Conservation (phyloP, 768 basidiomycete species). For the Auricularia cornea region DNA sequence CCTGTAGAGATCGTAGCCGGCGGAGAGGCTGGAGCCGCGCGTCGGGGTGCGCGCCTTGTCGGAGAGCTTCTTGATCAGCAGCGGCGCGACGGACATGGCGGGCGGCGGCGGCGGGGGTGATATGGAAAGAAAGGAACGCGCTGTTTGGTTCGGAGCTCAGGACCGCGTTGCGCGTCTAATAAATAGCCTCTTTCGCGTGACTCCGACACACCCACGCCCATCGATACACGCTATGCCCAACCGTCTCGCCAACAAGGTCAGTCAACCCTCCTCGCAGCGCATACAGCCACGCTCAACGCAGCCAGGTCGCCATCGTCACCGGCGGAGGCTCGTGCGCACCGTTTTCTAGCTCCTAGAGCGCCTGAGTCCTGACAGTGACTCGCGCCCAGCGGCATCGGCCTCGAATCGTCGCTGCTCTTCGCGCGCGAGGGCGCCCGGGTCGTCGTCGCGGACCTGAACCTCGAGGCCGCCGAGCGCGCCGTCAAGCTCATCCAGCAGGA, state of each 20-base stretch:
- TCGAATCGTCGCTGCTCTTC: conserved; percentile 92
- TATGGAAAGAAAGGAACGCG: neutral
- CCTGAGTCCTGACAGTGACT: conserved; percentile 8
- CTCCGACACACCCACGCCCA: neutral
- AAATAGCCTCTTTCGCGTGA: neutral
- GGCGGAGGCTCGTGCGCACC: conserved; percentile 77
- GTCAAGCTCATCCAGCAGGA: conserved; percentile 53
- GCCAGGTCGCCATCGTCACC: conserved; percentile 69
- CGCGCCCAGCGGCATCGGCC: conserved; percentile 87
- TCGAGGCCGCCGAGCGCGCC: conserved; percentile 59
- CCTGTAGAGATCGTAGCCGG: conserved; percentile 96
- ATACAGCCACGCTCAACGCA: conserved; percentile 12
- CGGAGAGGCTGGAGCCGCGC: conserved; percentile 76
- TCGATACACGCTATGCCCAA: conserved; percentile 41
- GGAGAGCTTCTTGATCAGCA: conserved; percentile 81
- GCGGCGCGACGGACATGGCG: conserved; percentile 28
- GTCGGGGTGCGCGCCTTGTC: conserved; percentile 78
- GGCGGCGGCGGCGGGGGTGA: too few species aligned
- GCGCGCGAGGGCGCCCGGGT: conserved; percentile 92
- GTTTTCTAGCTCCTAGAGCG: neutral
- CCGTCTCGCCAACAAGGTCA: conserved; percentile 59
- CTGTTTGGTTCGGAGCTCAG: too few species aligned
- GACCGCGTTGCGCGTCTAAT: neutral
- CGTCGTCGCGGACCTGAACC: conserved; percentile 81
- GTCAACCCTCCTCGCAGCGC: neutral